Evolutionary conservation across 2,329 filamentous ascomycete genomes (phyloP).

Genomic region (Pezicula carpinea): DNA sequence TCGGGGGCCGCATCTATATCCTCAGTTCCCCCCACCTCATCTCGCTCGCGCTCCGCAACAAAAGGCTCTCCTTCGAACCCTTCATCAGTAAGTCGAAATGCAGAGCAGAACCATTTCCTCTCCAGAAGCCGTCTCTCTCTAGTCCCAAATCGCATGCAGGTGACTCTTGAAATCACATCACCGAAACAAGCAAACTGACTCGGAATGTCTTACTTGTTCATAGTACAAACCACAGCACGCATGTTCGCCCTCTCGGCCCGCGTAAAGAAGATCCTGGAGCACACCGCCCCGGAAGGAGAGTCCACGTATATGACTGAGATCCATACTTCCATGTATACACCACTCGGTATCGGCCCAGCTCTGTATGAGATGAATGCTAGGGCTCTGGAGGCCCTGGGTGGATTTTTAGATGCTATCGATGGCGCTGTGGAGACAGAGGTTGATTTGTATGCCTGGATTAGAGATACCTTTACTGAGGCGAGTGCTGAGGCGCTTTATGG

Average conservation of each 20-base stretch:
- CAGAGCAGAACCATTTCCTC: too few relatives aligned
- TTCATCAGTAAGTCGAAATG: too few relatives aligned
- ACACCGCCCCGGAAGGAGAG: slow-evolving; percentile 21
- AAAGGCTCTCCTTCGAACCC: slow-evolving; percentile 38
- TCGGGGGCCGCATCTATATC: slow-evolving; percentile 39
- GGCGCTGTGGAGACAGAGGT: slow-evolving; percentile 26
- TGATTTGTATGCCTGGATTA: slow-evolving; percentile 34
- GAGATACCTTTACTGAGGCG: slow-evolving; percentile 35
- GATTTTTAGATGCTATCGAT: slow-evolving; percentile 25
- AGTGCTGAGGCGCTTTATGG: slow-evolving; percentile 41
- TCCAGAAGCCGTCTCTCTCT: too few relatives aligned
- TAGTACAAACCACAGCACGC: slow-evolving; percentile 33
- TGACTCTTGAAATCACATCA: too few relatives aligned
- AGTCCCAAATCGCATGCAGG: too few relatives aligned
- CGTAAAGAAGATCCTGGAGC: slow-evolving; percentile 27
- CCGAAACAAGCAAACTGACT: too few relatives aligned
- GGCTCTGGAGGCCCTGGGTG: slow-evolving; percentile 33
- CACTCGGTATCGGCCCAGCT: slow-evolving; percentile 30
- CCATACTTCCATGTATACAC: slow-evolving; percentile 31
- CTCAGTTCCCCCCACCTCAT: slow-evolving; percentile 38
- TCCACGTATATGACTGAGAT: slow-evolving; percentile 29
- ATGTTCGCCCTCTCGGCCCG: slow-evolving; percentile 32
- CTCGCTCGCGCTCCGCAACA: slow-evolving; percentile 34
- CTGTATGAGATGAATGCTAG: slow-evolving; percentile 33
- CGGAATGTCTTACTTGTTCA: too few relatives aligned